Conservation (phyloP, 345 rosid species). For the Chamaenerion angustifolium region DNA sequence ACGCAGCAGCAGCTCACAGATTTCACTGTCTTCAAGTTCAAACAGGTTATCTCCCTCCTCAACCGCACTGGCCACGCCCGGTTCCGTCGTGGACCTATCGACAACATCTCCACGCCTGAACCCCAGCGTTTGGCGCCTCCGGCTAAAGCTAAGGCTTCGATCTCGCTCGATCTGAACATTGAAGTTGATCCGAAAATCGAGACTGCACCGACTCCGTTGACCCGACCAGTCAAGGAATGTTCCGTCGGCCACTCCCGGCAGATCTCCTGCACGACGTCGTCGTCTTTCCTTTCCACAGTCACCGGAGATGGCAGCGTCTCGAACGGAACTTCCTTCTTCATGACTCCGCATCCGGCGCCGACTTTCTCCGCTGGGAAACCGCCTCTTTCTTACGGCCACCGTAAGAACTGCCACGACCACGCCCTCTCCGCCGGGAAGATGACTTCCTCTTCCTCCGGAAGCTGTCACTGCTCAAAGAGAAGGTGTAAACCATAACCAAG, state of each 20-base stretch:
- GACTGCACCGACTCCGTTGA: background rate
- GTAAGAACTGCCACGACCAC: conserved; percentile 23
- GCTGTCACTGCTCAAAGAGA: conserved; percentile 3
- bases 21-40: conserved; percentile 31
- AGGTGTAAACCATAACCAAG: background rate
- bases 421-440: conserved; percentile 16
- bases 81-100: conserved; percentile 26
- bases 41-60: conserved; percentile 25
- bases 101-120: background rate
- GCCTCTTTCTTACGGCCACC: conserved; percentile 19
- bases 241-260: conserved; percentile 2
- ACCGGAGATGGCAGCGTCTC: conserved; percentile 42
- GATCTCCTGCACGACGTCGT: conserved; percentile 18
- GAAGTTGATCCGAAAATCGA: conserved; percentile 3
- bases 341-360: background rate
- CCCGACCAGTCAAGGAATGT: conserved; percentile 1
- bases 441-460: conserved; percentile 1
- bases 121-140: conserved; percentile 2
- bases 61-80: conserved; percentile 43
- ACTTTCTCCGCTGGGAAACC: conserved; percentile 26
- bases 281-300: conserved; percentile 30
- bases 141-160: background rate
- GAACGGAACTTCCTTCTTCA: conserved; percentile 13
- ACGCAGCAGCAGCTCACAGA: conserved; percentile 15
- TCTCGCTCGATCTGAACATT: conserved; percentile 1